Evolutionary conservation across 2,329 filamentous ascomycete genomes (phyloP).

Genomic region (Dothistroma septosporum): DNA sequence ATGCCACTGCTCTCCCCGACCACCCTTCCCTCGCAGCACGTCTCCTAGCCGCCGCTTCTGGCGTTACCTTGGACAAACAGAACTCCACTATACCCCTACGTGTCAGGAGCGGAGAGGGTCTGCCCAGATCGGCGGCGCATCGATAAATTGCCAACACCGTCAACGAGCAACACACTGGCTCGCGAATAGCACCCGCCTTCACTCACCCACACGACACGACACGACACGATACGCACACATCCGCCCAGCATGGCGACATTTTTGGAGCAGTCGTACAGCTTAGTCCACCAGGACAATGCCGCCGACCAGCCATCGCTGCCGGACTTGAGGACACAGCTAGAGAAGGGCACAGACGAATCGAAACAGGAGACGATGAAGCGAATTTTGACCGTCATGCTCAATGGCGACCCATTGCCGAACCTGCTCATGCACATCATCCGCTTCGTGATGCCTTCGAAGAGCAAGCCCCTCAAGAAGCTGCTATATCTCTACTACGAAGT

Average conservation of each 20-base stretch:
- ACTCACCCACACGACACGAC: not conserved
- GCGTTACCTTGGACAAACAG: not conserved
- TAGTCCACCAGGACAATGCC: slow-evolving; percentile 96
- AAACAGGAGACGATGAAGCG: slow-evolving; percentile 67
- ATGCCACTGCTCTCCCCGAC: not conserved
- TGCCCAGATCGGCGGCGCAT: slow-evolving; percentile 25
- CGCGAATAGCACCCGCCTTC: not conserved
- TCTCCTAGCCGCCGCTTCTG: not conserved
- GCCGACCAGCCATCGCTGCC: slow-evolving; percentile 86
- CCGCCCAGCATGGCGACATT: slow-evolving; percentile 78
- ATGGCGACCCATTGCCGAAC: slow-evolving; percentile 91
- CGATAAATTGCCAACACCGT: slow-evolving; percentile 27
- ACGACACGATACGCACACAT: slow-evolving; percentile 4
- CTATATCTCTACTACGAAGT: slow-evolving; percentile 99
- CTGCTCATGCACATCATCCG: slow-evolving; percentile 99
- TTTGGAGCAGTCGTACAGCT: slow-evolving; percentile 89
- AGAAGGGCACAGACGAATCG: slow-evolving; percentile 39
- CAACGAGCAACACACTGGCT: not conserved
- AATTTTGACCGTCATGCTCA: slow-evolving; percentile 95
- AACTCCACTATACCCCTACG: slow-evolving; percentile 1
- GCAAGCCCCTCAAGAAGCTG: slow-evolving; percentile 94
- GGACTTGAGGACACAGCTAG: slow-evolving; percentile 69
- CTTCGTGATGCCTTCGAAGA: slow-evolving; percentile 98
- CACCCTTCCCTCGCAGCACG: not conserved
- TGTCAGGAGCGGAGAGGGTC: slow-evolving; percentile 10